Percentiles rank a stretch among this genome's conserved stretches.
Conservation (phyloP, 2,329 filamentous ascomycete genomes). For the Gnomoniopsis smithogilvyi region DNA sequence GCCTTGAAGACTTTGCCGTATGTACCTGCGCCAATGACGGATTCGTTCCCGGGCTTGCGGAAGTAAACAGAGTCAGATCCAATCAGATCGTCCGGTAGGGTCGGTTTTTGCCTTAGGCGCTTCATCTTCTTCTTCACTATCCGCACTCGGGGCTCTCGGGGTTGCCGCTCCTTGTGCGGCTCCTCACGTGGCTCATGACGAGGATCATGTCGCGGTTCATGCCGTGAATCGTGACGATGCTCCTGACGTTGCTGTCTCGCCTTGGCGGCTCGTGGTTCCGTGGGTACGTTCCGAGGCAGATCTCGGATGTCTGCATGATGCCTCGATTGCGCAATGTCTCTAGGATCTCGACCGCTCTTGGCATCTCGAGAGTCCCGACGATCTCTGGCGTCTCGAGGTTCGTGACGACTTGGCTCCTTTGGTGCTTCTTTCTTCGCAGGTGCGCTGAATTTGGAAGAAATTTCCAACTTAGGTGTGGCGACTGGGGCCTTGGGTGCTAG, state of each 20-base stretch:
- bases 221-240: conserved; percentile 20
- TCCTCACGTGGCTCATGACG: conserved; percentile 21
- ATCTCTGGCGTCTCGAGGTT: conserved; percentile 28
- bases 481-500: conserved; percentile 58
- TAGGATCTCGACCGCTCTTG: conserved; percentile 29
- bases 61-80: conserved; percentile 88
- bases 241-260: conserved; percentile 5
- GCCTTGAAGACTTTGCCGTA: conserved; percentile 96
- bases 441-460: conserved; percentile 67
- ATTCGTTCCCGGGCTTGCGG: conserved; percentile 95
- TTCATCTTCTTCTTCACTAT: conserved; percentile 66
- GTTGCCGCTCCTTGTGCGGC: conserved; percentile 28
- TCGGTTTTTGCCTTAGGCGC: conserved; percentile 68
- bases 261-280: conserved; percentile 43
- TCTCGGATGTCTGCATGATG: conserved; percentile 23
- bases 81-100: conserved; percentile 67
- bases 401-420: conserved; percentile 42
- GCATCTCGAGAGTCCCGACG: conserved; percentile 15
- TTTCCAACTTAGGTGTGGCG: conserved; percentile 60
- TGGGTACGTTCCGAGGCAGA: conserved; percentile 47
- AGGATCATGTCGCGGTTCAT: conserved; percentile 14
- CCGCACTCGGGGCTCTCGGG: conserved; percentile 47
- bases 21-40: conserved; percentile 90
- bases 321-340: conserved; percentile 26
- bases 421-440: conserved; percentile 26